These are phyloP conservation scores for Pseudonitzschia delicatissima DNA, from an alignment of 108 stramenopile genomes.

Conservation along the genomic window DNA sequence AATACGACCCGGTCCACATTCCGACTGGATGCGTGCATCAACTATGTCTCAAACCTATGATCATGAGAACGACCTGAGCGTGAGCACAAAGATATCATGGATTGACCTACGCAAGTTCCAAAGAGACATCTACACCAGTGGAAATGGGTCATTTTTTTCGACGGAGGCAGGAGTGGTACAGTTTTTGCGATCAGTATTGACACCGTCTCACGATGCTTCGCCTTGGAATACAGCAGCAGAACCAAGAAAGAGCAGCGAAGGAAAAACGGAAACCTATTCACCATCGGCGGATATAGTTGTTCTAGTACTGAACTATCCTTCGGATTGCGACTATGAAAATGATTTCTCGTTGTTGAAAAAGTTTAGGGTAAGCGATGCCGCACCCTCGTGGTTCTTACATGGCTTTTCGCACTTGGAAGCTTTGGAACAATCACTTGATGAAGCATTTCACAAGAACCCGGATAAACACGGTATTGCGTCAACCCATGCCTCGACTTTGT, in stretches of 20 bases:
- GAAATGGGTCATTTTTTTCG: conserved; percentile 4
- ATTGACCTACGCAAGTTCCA: conserved; percentile 22
- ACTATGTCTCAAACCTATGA: not conserved
- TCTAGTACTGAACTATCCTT: not conserved
- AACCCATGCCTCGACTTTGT: conserved; percentile 5
- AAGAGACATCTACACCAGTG: not conserved
- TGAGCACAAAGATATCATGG: conserved; percentile 10
- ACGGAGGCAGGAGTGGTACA: conserved; percentile 22
- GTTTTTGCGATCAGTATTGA: conserved; percentile 36
- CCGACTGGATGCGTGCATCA: conserved; percentile 26
- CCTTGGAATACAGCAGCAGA: conserved; percentile 32
- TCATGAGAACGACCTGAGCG: not conserved
- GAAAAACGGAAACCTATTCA: too few relatives aligned
- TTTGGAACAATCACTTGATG: not conserved
- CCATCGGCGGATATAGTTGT: conserved; percentile 13
- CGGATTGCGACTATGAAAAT: not conserved
- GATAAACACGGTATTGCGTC: not conserved
- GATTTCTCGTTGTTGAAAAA: conserved; percentile 14
- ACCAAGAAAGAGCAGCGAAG: not conserved
- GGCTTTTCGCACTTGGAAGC: conserved; percentile 16
- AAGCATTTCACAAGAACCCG: not conserved
- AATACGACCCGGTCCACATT: conserved; percentile 14
- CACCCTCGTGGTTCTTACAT: conserved; percentile 51
- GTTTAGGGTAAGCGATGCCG: conserved; percentile 49
- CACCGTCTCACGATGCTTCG: conserved; percentile 24